phyloP scores from a whole-genome alignment of 768 basidiomycete genomes.

The Mycena indigotica region DNA sequence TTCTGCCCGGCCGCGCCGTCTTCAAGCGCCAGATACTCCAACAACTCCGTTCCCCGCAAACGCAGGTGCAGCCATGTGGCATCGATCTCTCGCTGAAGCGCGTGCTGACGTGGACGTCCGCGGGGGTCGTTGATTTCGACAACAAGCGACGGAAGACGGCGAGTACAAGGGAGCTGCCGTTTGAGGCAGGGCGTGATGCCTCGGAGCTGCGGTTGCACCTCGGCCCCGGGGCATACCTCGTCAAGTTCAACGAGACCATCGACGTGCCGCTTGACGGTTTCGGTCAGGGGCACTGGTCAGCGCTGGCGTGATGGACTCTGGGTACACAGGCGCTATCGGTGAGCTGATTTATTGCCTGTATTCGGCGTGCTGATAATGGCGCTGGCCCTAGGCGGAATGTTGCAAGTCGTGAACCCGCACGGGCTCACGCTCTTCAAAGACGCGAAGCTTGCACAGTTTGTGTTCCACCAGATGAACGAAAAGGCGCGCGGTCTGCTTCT shows the following conservation, averaged over 20 bases:
- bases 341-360: not conserved
- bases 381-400: not conserved
- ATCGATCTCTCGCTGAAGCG: slow-evolving; percentile 8
- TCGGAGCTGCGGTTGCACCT: not conserved
- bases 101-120: slow-evolving; percentile 14
- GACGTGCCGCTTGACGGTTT: slow-evolving; percentile 17
- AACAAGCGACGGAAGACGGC: slow-evolving; percentile 17
- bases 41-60: not conserved
- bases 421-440: slow-evolving; percentile 14
- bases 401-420: slow-evolving; percentile 20
- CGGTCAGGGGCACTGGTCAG: slow-evolving; percentile 19
- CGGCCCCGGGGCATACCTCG: slow-evolving; percentile 20
- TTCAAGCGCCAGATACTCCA: slow-evolving; percentile 8
- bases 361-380: not conserved
- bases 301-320: slow-evolving; percentile 19
- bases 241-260: slow-evolving; percentile 26
- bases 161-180: slow-evolving; percentile 13
- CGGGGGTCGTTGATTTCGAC: slow-evolving; percentile 20
- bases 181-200: slow-evolving; percentile 4
- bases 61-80: slow-evolving; percentile 24
- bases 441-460: slow-evolving; percentile 5
- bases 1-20: slow-evolving; percentile 3
- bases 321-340: slow-evolving; percentile 21
- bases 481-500: slow-evolving; percentile 6
- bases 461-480: slow-evolving; percentile 19